These are phyloP conservation scores for Cutaneotrichosporon dermatis DNA, from an alignment of 1,284 basidiomycete genomes.

Conservation along the genomic window DNA sequence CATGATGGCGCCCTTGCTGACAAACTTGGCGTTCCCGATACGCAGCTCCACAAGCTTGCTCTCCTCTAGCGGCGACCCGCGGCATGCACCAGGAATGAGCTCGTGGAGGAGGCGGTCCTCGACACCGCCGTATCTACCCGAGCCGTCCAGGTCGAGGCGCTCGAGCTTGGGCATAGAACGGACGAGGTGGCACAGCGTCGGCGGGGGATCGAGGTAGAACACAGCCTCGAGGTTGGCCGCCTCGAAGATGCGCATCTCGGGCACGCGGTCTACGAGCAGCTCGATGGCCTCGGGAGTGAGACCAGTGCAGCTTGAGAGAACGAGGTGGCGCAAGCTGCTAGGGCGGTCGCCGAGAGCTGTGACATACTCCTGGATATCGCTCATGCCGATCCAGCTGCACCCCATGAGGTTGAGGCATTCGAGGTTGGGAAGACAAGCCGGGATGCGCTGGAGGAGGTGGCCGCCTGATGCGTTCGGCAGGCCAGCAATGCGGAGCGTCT, in stretches of 20 bases:
- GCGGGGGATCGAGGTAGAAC: constrained; percentile 24
- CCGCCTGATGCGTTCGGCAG: constrained; percentile 55
- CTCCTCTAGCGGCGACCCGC: constrained; percentile 1
- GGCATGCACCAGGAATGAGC: constrained; percentile 17
- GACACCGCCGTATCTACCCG: constrained; percentile 55
- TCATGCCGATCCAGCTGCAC: constrained; percentile 36
- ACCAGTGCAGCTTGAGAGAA: constrained; percentile 66
- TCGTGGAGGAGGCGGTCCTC: constrained; percentile 63
- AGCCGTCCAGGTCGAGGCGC: constrained; percentile 79
- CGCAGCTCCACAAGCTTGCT: constrained; percentile 62
- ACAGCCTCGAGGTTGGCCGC: constrained; percentile 60
- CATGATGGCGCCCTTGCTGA: constrained; percentile 62
- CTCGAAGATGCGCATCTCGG: constrained; percentile 73
- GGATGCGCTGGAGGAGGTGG: constrained; percentile 57
- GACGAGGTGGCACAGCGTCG: constrained; percentile 12
- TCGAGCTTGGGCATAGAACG: constrained; percentile 60
- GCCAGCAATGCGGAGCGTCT: constrained; percentile 59
- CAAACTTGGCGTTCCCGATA: constrained; percentile 62
- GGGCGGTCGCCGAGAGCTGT: constrained; percentile 4
- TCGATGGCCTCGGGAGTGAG: constrained; percentile 70
- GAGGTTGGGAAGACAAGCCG: constrained; percentile 62
- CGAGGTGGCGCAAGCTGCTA: constrained; percentile 66
- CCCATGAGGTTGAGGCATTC: constrained; percentile 79
- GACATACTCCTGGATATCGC: constrained; percentile 52
- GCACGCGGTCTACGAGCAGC: constrained; percentile 66